Base-by-base conservation (phyloP, 257 asterid genomes). In the Jacaranda mimosifolia region DNA sequence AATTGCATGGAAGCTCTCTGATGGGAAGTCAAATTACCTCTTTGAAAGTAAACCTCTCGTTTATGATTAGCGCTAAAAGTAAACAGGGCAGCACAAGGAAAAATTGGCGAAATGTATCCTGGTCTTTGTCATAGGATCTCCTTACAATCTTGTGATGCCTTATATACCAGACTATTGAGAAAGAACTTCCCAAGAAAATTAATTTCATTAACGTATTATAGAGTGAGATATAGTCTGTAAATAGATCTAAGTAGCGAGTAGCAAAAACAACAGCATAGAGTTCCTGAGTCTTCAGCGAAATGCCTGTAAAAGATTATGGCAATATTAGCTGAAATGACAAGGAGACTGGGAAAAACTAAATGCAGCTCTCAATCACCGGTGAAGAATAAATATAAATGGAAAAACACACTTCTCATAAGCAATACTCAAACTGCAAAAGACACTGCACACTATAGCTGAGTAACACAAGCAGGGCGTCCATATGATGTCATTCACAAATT, bases 211-310 rank as follows among this genome's bases (percentile, higher is more conserved):
- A 55, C 4, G 98, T 88, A 43, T 93, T 93, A 65, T 93, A 93
- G 32, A 89, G 82, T 36, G 98, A 93, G 85, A 93, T 77, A 76
- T 84, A 93, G 79, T 81, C 86, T 5, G 94, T 87, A 83, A 93
- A 87, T 62, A 93, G 84, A 78, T 93, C 98, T 85, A 93, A 81
- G 92, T 93, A 93, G 51, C 98, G 97, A 73, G 97, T 86, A 36
- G 91, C 89, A 79, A 91, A 93, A 83, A 93, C 97, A 60, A 89
- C 46, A 62, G 98, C 97, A 79, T 86, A 91, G 38, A 93, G 94
- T 77, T 93, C 98, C 72, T 93, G 98, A 3, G 98, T 91, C 91
- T 88, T 93, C 85, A 93, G 83, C 35, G 98, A 93, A 79, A 93
- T 68, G 70, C 98, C 98, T 93, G 88, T 67, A 81, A 58, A 60